These are phyloP conservation scores for Emericellopsis terricola DNA, from an alignment of 495 filamentous ascomycete genomes.

Conservation along the genomic window DNA sequence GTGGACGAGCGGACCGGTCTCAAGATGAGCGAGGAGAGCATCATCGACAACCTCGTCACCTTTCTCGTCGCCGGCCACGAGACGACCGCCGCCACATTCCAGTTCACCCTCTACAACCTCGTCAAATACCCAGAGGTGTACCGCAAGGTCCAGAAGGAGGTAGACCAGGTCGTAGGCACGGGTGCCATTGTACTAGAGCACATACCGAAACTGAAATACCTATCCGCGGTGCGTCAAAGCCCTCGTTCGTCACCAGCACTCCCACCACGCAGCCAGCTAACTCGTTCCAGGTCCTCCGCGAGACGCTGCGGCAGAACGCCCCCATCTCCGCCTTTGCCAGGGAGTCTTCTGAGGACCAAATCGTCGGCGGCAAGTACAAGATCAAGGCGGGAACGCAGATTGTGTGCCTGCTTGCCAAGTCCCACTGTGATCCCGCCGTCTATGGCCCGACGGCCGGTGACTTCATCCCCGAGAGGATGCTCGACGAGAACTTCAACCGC, in stretches of 20 bases:
- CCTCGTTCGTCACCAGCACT: slow-evolving; percentile 41
- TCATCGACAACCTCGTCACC: slow-evolving; percentile 56
- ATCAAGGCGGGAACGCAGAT: slow-evolving; percentile 35
- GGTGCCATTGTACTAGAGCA: slow-evolving; percentile 42
- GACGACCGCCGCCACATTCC: slow-evolving; percentile 42
- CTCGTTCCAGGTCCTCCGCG: slow-evolving; percentile 41
- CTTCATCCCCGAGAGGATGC: slow-evolving; percentile 46
- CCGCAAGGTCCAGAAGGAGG: slow-evolving; percentile 35
- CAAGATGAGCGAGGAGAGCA: slow-evolving; percentile 38
- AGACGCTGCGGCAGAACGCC: slow-evolving; percentile 49
- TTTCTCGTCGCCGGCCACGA: slow-evolving; percentile 62
- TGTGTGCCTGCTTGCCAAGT: slow-evolving; percentile 35
- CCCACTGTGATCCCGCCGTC: slow-evolving; percentile 27
- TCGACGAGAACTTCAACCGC: slow-evolving; percentile 40
- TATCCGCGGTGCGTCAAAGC: no score
- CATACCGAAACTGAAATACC: slow-evolving; percentile 41
- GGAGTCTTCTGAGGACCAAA: slow-evolving; percentile 19
- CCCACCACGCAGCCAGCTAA: slow-evolving; percentile 42
- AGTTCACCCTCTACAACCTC: slow-evolving; percentile 40
- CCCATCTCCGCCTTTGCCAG: slow-evolving; percentile 41
- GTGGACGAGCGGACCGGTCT: slow-evolving; percentile 48
- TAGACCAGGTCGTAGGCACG: slow-evolving; percentile 44
- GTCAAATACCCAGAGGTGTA: slow-evolving; percentile 31
- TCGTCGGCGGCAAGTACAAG: slow-evolving; percentile 50
- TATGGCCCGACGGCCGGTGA: slow-evolving; percentile 35